Conservation (phyloP, 768 basidiomycete genomes). For the Cystofilobasidium capitatum region DNA sequence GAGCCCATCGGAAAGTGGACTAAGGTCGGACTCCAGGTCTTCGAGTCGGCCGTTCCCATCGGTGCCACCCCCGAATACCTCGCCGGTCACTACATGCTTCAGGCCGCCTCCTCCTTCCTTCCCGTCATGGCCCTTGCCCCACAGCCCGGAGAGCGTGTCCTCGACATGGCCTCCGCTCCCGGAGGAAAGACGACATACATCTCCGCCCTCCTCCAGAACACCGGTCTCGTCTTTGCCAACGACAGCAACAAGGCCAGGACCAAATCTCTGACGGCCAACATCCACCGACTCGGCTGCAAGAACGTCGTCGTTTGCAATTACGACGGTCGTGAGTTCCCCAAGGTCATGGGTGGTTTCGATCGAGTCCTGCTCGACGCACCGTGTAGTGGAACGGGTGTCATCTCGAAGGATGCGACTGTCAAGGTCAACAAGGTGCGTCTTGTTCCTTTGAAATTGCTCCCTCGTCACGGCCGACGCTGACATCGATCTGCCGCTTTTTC, state of each 20-base stretch:
- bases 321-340: slow-evolving; percentile 94
- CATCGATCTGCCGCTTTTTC: not conserved
- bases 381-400: slow-evolving; percentile 96
- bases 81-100: slow-evolving; percentile 98
- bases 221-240: slow-evolving; percentile 95
- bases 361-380: slow-evolving; percentile 94
- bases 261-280: slow-evolving; percentile 91
- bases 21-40: slow-evolving; percentile 96
- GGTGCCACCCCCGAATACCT: slow-evolving; percentile 99
- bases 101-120: slow-evolving; percentile 97
- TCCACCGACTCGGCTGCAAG: slow-evolving; percentile 94
- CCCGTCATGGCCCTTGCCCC: slow-evolving; percentile 93
- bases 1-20: slow-evolving; percentile 99
- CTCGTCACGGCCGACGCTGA: not conserved
- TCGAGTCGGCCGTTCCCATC: slow-evolving; percentile 90
- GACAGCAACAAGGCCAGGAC: slow-evolving; percentile 89
- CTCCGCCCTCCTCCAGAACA: slow-evolving; percentile 91
- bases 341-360: slow-evolving; percentile 97
- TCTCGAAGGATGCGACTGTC: slow-evolving; percentile 92
- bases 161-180: slow-evolving; percentile 98
- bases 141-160: slow-evolving; percentile 80
- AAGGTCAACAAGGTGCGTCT: slow-evolving; percentile 87
- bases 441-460: not conserved
- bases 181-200: slow-evolving; percentile 98
- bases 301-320: slow-evolving; percentile 96